Evolutionary conservation across 805 yeast genomes (phyloP).

Genomic region (Candida easanensis): DNA sequence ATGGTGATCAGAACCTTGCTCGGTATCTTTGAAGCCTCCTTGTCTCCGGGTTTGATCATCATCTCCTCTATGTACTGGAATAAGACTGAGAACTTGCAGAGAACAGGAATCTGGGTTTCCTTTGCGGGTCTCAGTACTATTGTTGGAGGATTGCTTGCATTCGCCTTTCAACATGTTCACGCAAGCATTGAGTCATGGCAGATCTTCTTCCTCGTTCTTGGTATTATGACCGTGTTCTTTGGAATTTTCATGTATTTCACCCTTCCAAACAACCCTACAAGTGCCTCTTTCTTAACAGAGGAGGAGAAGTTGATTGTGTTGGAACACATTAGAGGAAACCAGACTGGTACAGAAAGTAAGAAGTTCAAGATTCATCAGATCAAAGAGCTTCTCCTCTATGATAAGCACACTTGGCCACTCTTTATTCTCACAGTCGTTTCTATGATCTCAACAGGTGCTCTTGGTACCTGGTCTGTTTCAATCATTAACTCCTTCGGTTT

Average conservation of each 20-base stretch:
- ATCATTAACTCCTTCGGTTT: conserved; percentile 48
- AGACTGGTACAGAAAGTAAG: conserved; percentile 47
- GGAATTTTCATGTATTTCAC: conserved; percentile 42
- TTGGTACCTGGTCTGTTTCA: conserved; percentile 31
- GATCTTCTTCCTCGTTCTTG: conserved; percentile 55
- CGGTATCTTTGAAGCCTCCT: conserved; percentile 53
- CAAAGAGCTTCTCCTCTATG: conserved; percentile 40
- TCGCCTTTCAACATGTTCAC: conserved; percentile 52
- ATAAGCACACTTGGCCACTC: conserved; percentile 49
- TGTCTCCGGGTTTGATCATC: conserved; percentile 55
- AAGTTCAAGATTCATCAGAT: conserved; percentile 40
- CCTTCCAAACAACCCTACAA: conserved; percentile 50
- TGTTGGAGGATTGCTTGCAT: conserved; percentile 45
- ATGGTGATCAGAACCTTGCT: conserved; percentile 53
- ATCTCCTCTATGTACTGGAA: conserved; percentile 64
- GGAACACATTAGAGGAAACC: conserved; percentile 41
- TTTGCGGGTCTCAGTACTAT: conserved; percentile 52
- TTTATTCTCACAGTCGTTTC: conserved; percentile 41
- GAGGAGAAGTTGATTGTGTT: conserved; percentile 41
- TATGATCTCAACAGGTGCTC: conserved; percentile 51
- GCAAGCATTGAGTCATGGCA: conserved; percentile 53
- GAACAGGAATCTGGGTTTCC: conserved; percentile 57
- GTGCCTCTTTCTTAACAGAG: conserved; percentile 33
- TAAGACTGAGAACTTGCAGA: conserved; percentile 46
- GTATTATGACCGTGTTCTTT: conserved; percentile 47